A percentile compares a stretch with the other conserved stretches of the same genome.
Evolutionary conservation across 805 yeast genomes (phyloP).

Genomic region (Suhomyces emberorum): DNA sequence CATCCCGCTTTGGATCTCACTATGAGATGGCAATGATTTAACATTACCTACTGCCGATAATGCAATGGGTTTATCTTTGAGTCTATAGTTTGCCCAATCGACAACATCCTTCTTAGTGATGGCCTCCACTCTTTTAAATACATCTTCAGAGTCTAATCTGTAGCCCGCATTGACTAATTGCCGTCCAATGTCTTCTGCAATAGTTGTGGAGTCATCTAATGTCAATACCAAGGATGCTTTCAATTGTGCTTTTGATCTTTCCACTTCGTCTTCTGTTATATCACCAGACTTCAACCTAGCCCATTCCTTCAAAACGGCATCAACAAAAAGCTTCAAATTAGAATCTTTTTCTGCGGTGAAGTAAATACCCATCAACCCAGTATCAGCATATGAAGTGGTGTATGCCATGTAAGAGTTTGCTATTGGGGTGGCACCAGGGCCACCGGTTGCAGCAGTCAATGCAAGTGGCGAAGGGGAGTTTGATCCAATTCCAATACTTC

Average conservation of each 20-base stretch:
- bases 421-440: conserved; percentile 57
- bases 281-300: conserved; percentile 75
- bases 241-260: conserved; percentile 89
- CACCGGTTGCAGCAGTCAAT: conserved; percentile 56
- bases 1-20: conserved; percentile 47
- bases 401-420: conserved; percentile 97
- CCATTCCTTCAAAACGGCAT: conserved; percentile 86
- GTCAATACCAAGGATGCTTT: conserved; percentile 89
- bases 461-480: conserved; percentile 86
- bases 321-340: conserved; percentile 62
- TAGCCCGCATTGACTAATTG: conserved; percentile 93
- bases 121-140: conserved; percentile 69
- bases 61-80: conserved; percentile 76
- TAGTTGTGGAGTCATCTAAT: conserved; percentile 90
- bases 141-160: conserved; percentile 69
- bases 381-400: conserved; percentile 94
- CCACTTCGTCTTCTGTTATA: conserved; percentile 80
- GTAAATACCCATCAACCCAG: conserved; percentile 97
- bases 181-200: conserved; percentile 97
- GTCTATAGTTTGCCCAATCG: conserved; percentile 81
- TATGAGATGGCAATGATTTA: conserved; percentile 63
- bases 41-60: conserved; percentile 90
- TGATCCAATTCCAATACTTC: conserved; percentile 80
- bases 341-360: conserved; percentile 76
- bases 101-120: conserved; percentile 78